Evolutionary conservation across 192 early-diverging fungal species (phyloP).

Genomic region (Chytriomyces sp.): DNA sequence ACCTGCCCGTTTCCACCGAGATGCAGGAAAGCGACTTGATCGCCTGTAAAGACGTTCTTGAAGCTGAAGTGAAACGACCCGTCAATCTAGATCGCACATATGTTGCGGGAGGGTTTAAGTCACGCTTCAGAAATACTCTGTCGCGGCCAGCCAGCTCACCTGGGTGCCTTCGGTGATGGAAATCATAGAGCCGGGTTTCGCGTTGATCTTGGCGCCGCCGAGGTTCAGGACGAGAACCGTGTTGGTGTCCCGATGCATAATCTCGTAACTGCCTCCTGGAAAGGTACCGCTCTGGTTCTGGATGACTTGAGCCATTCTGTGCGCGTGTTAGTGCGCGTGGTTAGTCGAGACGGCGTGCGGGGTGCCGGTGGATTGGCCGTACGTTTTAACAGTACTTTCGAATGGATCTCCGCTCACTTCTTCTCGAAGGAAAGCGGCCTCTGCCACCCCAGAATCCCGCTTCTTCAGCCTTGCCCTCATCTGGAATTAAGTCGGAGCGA

Average conservation of each 20-base stretch:
- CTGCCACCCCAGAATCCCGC: no score
- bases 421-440: no score
- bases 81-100: neutral
- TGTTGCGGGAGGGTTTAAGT: neutral
- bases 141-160: no score
- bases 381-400: no score
- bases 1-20: neutral
- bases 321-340: no score
- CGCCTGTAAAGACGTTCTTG: neutral
- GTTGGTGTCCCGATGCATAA: constrained; percentile 5
- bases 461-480: no score
- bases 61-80: neutral
- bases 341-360: no score
- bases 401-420: no score
- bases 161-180: neutral
- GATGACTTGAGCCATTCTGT: neutral
- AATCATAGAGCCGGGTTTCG: constrained; percentile 3
- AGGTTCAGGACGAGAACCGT: neutral
- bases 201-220: neutral
- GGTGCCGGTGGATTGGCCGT: no score
- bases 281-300: neutral
- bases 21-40: neutral
- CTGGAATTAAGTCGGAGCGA: no score
- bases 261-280: neutral
- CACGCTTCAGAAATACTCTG: no score